A percentile compares a stretch with the other conserved stretches of the same genome.
These are phyloP conservation scores for Solanum habrochaites DNA, from an alignment of 257 asterid genomes.

Conservation along the genomic window DNA sequence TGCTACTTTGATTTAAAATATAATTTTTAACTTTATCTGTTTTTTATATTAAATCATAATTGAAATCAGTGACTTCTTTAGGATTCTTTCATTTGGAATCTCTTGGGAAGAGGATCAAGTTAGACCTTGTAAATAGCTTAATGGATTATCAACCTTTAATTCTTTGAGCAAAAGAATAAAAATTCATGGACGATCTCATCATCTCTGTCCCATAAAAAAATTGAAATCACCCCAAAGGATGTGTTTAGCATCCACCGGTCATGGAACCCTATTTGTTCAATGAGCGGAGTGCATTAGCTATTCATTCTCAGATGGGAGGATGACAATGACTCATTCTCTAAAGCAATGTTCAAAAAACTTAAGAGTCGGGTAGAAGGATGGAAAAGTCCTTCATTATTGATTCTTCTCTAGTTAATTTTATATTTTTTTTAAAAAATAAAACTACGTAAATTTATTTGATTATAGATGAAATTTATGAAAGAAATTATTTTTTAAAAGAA, in stretches of 20 bases:
- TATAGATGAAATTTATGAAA: not conserved
- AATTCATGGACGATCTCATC: not conserved
- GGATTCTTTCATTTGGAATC: not conserved
- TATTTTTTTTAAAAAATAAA: not conserved
- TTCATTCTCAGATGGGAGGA: not conserved
- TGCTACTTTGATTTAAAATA: not conserved
- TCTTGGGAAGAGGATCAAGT: not conserved
- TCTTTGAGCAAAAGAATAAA: not conserved
- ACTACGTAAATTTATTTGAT: not conserved
- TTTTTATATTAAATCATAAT: not conserved
- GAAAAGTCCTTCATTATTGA: not conserved
- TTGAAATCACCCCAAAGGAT: not conserved
- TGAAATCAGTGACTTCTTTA: not conserved
- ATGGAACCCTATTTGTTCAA: not conserved
- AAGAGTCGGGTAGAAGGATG: not conserved
- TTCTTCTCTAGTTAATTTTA: not conserved
- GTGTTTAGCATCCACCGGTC: not conserved
- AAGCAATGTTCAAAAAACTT: not conserved
- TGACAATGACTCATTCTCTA: not conserved
- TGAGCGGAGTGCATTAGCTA: not conserved
- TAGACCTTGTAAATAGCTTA: not conserved
- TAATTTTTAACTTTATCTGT: accelerated
- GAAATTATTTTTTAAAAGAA: not conserved
- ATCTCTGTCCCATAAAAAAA: not conserved
- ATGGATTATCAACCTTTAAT: not conserved